Evolutionary conservation across 805 yeast species (phyloP), one percentile per base, ranked within the genome.

Genomic region (Lachancea fermentati): DNA sequence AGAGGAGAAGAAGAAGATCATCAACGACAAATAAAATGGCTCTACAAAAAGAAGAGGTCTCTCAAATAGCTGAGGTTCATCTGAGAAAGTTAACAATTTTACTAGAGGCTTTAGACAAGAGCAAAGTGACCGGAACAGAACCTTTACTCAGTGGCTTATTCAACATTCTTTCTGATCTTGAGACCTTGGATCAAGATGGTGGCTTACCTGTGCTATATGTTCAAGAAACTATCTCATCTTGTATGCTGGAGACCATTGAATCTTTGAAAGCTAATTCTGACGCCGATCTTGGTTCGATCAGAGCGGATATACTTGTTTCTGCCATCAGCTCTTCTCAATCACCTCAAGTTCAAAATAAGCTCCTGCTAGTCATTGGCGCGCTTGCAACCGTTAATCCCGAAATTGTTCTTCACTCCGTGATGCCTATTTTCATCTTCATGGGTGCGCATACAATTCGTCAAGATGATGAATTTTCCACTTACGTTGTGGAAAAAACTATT

Each of bases 381-480:
- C 68, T 93, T 50, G 97, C 97, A 1, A 71, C 87, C 1, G 66
- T 93, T 41, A 85, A 91, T 9, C 96, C 97, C 6, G 97, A 91
- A 55, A 77, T 84, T 22, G 88, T 93, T 19, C 68, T 93, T 39
- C 97, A 93, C 65, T 85, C 96, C 2, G 96, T 93, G 6, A 93
- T 93, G 98, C 98, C 98, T n/a, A 91, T 93, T 37, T 93, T 93
- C 69, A 93, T 98, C 1, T 93, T 93, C 54, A 93, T 93, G 97
- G 98, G 98, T 44, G 95, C 97, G 9, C 95, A 88, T 55, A 89
- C 97, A 11, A 77, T 93, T 38, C 81, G 96, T 55, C 96, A 93
- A 65, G 98, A 93, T 61, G 97, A 93, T 62, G 97, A 87, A 58
- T 91, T 85, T 56, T 87, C 97, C 0, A 83, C 83, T 24, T 85